Base-by-base conservation (phyloP, 2,329 filamentous ascomycete genomes). In the Phyllosticta citribraziliensis region DNA sequence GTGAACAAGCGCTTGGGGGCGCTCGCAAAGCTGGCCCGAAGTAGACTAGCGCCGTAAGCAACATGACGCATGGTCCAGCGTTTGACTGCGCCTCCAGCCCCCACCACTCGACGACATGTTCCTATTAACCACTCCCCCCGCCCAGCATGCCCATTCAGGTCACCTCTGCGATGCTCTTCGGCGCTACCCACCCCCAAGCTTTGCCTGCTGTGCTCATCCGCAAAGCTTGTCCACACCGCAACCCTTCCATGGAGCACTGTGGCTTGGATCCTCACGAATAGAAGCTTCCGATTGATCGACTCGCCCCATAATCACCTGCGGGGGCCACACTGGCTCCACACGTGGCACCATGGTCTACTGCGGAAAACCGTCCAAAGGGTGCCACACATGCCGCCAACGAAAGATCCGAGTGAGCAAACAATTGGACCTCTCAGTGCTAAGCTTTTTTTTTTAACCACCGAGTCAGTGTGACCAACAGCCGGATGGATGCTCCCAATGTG, bases 381-480 rank as follows among this genome's bases (percentile, higher is more conserved):
- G 70, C 64, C 66, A 69, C 57, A 66, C 64, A 47, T 72, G 70
- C 57, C 68, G 70, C 55, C 66, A 68, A 17, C 65, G 69, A 55
- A 72, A 70, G 55, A 66, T 72, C 54, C 70, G 70, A 63, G 70
- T 71, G 63, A 50, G 60, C 55, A 22, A 19, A 2, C 4, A 11
- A 11, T 17, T 17, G 19, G 10, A 47, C 53, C 57, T 47, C 57
- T 8, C 33, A 35, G 8, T 56, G 35, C 30, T 33, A 10, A 5
- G 12, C 8, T 17, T 47, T 52, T 24, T 47, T 22, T 14, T 30
- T 24, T 52, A 25, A 58, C 25, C n/a, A 61, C 62, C 22, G 35
- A 8, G 30, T 6, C 30, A 72, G 70, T 73, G 70, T 60, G 70
- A 73, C 54, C 68, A 67, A 52, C 70, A 70, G 30, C 69, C 70